Evolutionary conservation across 2,329 filamentous ascomycete species (phyloP).

Genomic region (Cytospora piceae): DNA sequence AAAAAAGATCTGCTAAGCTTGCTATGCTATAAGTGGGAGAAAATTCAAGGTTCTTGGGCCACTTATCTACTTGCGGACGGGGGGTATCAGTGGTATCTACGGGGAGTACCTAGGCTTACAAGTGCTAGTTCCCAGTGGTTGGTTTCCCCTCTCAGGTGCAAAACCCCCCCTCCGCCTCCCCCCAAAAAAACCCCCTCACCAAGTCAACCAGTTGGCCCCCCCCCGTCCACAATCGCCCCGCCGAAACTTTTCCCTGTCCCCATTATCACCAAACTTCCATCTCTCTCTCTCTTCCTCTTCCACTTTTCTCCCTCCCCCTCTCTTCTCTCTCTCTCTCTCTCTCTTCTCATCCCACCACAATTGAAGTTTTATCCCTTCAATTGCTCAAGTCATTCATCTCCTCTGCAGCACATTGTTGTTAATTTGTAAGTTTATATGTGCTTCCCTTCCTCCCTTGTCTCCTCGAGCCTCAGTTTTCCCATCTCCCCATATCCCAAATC

Average conservation of each 20-base stretch:
- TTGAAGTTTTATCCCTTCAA: conserved; percentile 30
- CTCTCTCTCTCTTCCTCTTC: conserved; percentile 34
- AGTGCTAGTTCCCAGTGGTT: background rate
- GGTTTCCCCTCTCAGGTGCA: background rate
- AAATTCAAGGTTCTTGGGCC: conserved; percentile 1
- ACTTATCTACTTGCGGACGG: background rate
- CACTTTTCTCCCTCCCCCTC: conserved; percentile 31
- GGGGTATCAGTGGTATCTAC: too few species aligned
- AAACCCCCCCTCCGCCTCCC: background rate
- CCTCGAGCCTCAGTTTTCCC: background rate
- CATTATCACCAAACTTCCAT: conserved; percentile 26
- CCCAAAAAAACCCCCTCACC: background rate
- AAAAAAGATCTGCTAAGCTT: too few species aligned
- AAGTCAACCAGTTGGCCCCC: too few species aligned
- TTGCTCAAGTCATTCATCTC: conserved; percentile 2
- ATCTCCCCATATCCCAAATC: too few species aligned
- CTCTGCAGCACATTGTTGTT: background rate
- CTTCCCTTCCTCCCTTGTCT: background rate
- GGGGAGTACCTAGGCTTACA: background rate
- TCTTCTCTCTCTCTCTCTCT: conserved; percentile 35
- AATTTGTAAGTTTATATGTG: background rate
- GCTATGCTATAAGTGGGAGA: background rate
- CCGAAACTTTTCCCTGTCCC: conserved; percentile 30
- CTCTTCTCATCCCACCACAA: conserved; percentile 33
- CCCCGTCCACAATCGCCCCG: conserved; percentile 23